Percentiles rank a stretch among this genome's conserved stretches.
These are phyloP conservation scores for Phytophthora colocasiae DNA, from an alignment of 352 stramenopile species.

Conservation along the genomic window DNA sequence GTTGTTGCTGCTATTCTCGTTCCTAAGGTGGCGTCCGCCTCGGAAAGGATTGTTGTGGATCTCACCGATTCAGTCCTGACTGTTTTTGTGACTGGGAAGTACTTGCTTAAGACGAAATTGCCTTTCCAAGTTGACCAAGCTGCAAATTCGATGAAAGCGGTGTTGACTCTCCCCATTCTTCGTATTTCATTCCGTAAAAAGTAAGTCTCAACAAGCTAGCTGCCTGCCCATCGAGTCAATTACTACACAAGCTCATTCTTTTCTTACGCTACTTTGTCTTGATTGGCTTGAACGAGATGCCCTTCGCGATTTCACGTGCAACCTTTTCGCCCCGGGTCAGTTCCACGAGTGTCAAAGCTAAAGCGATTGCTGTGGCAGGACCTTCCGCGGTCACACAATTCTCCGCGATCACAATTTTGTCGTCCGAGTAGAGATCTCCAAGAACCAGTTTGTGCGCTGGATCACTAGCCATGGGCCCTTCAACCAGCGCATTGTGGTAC, in stretches of 20 bases:
- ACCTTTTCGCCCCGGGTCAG: constrained; percentile 59
- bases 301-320: constrained; percentile 34
- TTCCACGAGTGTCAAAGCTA: constrained; percentile 67
- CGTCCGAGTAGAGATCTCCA: constrained; percentile 57
- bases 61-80: constrained; percentile 55
- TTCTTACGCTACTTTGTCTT: constrained; percentile 9
- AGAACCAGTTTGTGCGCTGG: constrained; percentile 44
- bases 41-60: constrained; percentile 54
- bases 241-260: no score
- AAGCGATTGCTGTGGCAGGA: constrained; percentile 59
- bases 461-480: constrained; percentile 54
- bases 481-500: constrained; percentile 55
- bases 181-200: constrained; percentile 35
- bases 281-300: constrained; percentile 43
- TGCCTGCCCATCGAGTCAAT: constrained; percentile 1
- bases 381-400: constrained; percentile 78
- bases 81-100: constrained; percentile 61
- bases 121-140: constrained; percentile 53
- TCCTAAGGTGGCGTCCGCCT: constrained; percentile 44
- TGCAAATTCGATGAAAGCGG: constrained; percentile 17
- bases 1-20: constrained; percentile 52
- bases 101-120: constrained; percentile 55
- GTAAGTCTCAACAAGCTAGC: constrained; percentile 15
- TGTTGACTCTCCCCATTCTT: constrained; percentile 41
- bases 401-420: constrained; percentile 59